These are phyloP conservation scores for Exutisphaerella laricina DNA, from an alignment of 2,329 filamentous ascomycete species.

Conservation along the genomic window DNA sequence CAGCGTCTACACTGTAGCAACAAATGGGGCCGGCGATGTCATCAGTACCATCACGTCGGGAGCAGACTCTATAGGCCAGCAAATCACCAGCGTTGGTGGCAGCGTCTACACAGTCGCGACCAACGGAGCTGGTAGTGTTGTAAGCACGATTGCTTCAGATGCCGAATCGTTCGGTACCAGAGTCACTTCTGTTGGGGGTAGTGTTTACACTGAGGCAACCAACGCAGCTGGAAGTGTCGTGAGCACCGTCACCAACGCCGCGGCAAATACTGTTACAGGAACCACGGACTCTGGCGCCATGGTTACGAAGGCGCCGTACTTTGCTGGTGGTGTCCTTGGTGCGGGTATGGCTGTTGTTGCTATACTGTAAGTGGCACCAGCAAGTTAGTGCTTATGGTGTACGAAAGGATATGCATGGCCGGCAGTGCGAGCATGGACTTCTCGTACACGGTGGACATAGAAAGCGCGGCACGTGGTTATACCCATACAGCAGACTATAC, in stretches of 20 bases:
- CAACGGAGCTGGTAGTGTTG: constrained; percentile 12
- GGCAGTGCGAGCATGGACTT: too few species aligned
- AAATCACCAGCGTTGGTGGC: constrained; percentile 11
- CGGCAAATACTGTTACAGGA: constrained; percentile 4
- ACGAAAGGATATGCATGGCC: too few species aligned
- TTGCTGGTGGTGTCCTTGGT: constrained; percentile 30
- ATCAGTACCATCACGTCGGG: constrained; percentile 21
- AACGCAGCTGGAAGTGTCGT: constrained; percentile 5
- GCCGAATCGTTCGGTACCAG: constrained; percentile 1
- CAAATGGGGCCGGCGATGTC: constrained; percentile 11
- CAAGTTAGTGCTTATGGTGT: too few species aligned
- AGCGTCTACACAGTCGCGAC: constrained; percentile 14
- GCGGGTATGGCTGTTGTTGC: constrained; percentile 31
- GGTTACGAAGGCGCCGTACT: constrained; percentile 21
- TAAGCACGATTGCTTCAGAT: constrained; percentile 14
- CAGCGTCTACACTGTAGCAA: constrained; percentile 14
- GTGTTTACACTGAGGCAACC: constrained; percentile 7
- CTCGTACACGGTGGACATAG: too few species aligned
- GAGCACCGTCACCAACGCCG: constrained; percentile 1
- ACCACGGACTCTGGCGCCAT: constrained; percentile 15
- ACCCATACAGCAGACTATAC: too few species aligned
- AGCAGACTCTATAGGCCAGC: constrained; percentile 2
- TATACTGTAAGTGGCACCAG: too few species aligned
- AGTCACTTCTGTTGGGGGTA: constrained; percentile 11
- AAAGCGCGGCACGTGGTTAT: too few species aligned